Base-by-base conservation (phyloP, 176 grass and related monocot species). In the Ananas comosus region DNA sequence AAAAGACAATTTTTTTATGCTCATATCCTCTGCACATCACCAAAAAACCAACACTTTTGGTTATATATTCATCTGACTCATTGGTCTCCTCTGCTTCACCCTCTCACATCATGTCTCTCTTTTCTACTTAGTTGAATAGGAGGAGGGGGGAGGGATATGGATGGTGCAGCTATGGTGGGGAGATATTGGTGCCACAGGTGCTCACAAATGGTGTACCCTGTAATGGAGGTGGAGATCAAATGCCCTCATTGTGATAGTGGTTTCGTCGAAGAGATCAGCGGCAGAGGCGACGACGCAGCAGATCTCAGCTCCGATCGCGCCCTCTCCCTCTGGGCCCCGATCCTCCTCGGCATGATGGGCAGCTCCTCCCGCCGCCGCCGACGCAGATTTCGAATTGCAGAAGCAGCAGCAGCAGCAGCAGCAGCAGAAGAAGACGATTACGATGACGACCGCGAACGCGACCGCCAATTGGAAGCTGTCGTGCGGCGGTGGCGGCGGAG, bases 131-230 rank as follows among this genome's bases (percentile, higher is more conserved):
- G 11, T n/a, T 56, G 7, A 56, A 56, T 56, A 56, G 53, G 12
- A 56, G 53, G 52, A 4, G 19, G 19, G 54, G 13, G 54, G n/a
- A 19, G 54, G 54, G 19, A 59, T 8, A 61, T 61, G 56, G 56
- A 22, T 61, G 56, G 10, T 9, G 16, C 56, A 2, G 16, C 56
- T 19, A 18, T 71, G 54, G 63, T 14, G 19, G 65, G 13, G 50
- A 53, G 69, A 64, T 71, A 70, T 65, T 79, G 76, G 76, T 79
- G 76, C 76, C 56, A 79, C 42, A 14, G 21, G 18, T 71, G 67
- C 67, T 70, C 52, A 51, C 76, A 64, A n/a, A 64, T 51, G 50
- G 61, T 79, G 14, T 14, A 16, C 47, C 68, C 69, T 4, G n/a
- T 42, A 17, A 18, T 53, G 13, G 76, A 54, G 1, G 11, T 72